Base-by-base conservation (phyloP, 177 flowering plant species). In the Vitis hybrid region DNA sequence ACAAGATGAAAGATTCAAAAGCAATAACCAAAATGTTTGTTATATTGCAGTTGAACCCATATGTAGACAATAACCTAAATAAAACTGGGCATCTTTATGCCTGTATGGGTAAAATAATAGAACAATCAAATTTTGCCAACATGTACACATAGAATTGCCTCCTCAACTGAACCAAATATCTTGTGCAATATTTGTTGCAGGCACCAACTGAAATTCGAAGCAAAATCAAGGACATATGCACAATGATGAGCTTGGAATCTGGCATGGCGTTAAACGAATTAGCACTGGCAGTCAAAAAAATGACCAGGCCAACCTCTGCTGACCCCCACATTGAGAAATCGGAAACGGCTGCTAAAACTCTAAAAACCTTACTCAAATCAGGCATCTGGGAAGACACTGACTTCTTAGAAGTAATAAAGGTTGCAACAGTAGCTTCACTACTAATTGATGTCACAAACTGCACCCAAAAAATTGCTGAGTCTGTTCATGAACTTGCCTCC, bases 401-500 rank as follows among this genome's bases (percentile, higher is more conserved):
- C 50, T 74, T 80, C 21, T 26, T 75, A 21, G 72, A 67, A 6
- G 66, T 86, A 6, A 64, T 81, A 2, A 79, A 81, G n/a, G 76
- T 67, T 0, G 79, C 80, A 2, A 74, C 88, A 5, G 84, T 84
- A 1, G 80, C 85, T 15, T 83, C 88, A 1, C 58, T 87, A 11
- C 83, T 86, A 8, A 62, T 80, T 10, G 91, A 87, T 55, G 73
- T 83, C 9, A 78, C 81, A 12, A 2, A 14, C 19, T 78, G 81
- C 73, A 76, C 74, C 1, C 86, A 86, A 54, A 74, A 66, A 49
- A 78, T 89, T 15, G 70, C 74, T 1, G 86, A 80, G 13, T 70
- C 85, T 0, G 84, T 84, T 19, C 64, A 74, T 45, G 86, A 87
- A 32, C 88, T 89, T 5, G 80, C 83, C 3, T 66, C 74, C 2